Conservation (phyloP, 2,329 filamentous ascomycete species). For the Metarhizium album region DNA sequence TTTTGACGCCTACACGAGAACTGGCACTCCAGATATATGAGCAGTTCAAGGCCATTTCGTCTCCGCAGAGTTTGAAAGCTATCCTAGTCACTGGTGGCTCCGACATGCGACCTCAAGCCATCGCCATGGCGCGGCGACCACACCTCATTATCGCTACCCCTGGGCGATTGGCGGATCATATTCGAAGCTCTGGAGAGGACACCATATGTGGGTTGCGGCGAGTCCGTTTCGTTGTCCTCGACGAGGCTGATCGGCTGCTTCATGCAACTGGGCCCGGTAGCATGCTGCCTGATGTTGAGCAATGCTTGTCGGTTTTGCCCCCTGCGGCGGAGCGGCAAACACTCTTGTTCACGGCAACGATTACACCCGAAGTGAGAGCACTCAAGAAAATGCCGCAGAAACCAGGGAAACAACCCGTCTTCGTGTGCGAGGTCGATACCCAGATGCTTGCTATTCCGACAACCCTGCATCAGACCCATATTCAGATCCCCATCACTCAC, state of each 20-base stretch:
- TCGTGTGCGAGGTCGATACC: slow-evolving; percentile 81
- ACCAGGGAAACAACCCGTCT: slow-evolving; percentile 63
- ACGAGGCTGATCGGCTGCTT: slow-evolving; percentile 88
- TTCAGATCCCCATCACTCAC: slow-evolving; percentile 83
- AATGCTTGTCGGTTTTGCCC: slow-evolving; percentile 74
- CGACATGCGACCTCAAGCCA: slow-evolving; percentile 86
- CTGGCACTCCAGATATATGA: slow-evolving; percentile 93
- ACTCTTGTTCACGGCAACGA: slow-evolving; percentile 88
- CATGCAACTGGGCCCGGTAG: slow-evolving; percentile 61
- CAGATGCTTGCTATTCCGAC: slow-evolving; percentile 65
- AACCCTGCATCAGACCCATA: slow-evolving; percentile 72
- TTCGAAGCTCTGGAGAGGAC: slow-evolving; percentile 81
- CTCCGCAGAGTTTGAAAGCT: slow-evolving; percentile 77
- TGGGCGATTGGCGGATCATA: slow-evolving; percentile 85
- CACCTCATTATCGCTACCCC: slow-evolving; percentile 94
- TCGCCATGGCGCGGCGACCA: slow-evolving; percentile 68
- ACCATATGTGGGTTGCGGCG: slow-evolving; percentile 73
- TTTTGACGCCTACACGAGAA: slow-evolving; percentile 85
- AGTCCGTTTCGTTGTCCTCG: slow-evolving; percentile 78
- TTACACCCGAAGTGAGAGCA: slow-evolving; percentile 83
- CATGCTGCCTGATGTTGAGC: slow-evolving; percentile 91
- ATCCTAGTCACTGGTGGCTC: slow-evolving; percentile 85
- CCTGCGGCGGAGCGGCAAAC: slow-evolving; percentile 75
- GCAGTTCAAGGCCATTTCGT: slow-evolving; percentile 87
- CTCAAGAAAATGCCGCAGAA: slow-evolving; percentile 67